Evolutionary conservation across 2,329 filamentous ascomycete species (phyloP).

Genomic region (Fusarium sacchari): DNA sequence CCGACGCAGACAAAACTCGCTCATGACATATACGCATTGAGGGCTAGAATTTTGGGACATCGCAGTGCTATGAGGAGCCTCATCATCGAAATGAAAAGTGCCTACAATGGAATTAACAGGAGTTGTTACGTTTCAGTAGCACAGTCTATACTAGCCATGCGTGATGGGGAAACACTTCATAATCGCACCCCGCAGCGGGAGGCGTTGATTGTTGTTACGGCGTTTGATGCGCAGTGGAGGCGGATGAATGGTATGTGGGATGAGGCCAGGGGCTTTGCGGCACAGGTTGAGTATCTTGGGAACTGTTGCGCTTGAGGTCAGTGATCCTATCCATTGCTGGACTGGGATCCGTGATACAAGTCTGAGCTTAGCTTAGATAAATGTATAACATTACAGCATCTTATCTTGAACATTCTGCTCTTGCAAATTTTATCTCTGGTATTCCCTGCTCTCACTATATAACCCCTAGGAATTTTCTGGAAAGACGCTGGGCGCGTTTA

Average conservation of each 20-base stretch:
- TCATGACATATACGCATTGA: not conserved
- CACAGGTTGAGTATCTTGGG: not conserved
- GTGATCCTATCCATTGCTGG: not conserved
- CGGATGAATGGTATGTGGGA: not conserved
- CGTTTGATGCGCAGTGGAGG: not conserved
- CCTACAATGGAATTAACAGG: not conserved
- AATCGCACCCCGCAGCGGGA: not conserved
- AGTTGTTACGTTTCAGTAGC: too few species aligned
- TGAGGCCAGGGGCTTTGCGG: not conserved
- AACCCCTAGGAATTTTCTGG: accelerated
- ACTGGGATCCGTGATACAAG: accelerated
- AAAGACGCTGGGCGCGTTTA: not conserved
- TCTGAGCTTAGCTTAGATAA: accelerated
- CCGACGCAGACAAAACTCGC: not conserved
- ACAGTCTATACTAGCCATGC: not conserved
- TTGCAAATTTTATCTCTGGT: accelerated
- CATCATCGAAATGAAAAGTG: not conserved
- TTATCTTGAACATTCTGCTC: not conserved
- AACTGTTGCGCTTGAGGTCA: not conserved
- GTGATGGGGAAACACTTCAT: not conserved
- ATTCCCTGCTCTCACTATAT: accelerated
- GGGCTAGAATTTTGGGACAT: not conserved
- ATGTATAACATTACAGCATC: accelerated
- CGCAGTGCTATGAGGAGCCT: not conserved
- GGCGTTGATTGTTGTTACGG: not conserved